Base-by-base conservation (phyloP, 192 early-diverging fungal genomes). In the Mortierella hygrophila region DNA sequence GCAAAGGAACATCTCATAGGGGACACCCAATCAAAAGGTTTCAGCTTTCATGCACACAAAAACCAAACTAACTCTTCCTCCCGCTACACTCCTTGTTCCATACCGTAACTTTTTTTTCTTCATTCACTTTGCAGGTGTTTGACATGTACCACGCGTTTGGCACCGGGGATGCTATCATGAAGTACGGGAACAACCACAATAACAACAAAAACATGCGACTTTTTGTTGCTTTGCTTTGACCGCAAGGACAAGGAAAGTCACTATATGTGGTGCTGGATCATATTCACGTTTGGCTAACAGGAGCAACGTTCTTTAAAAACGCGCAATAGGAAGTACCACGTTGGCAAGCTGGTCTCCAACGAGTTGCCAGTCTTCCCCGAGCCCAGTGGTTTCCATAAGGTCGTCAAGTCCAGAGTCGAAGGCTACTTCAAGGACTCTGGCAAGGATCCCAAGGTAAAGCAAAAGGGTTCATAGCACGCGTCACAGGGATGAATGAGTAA, bases 291-390 rank as follows among this genome's bases (percentile, higher is more conserved):
- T 65, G 10, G 11, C 60, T 65, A 65, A 82, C 78, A 57, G 81
- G 60, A 13, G 82, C 82, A 68, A 13, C 81, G 8, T 78, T 86
- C 57, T 75, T 86, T 38, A 86, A 86, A 80, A 87, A 81, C 40
- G 55, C 23, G 3, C 54, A 42, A 38, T 81, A 89, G 89, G 77
- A 91, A 91, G 77, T 90, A 74, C 79, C 85, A 88, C 41, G 79
- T 90, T 55, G 90, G 90, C 49, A 83, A 63, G 21, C 72, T 91
- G 57, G 54, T 80, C 74, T 69, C 74, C 37, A 89, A 90, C 70
- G 90, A 91, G 74, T 71, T 91, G 52, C 90, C 90, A 15, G 72
- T 88, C 11, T 91, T 91, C 86, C 88, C 90, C 5, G 90, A 90
- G 65, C 91, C 90, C 18, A 89, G 85, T 20, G 70, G 68, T 7